A percentile compares a stretch with the other conserved stretches of the same genome.
These are phyloP conservation scores for Phialocephala subalpina DNA, from an alignment of 2,329 filamentous ascomycete species.

Conservation along the genomic window DNA sequence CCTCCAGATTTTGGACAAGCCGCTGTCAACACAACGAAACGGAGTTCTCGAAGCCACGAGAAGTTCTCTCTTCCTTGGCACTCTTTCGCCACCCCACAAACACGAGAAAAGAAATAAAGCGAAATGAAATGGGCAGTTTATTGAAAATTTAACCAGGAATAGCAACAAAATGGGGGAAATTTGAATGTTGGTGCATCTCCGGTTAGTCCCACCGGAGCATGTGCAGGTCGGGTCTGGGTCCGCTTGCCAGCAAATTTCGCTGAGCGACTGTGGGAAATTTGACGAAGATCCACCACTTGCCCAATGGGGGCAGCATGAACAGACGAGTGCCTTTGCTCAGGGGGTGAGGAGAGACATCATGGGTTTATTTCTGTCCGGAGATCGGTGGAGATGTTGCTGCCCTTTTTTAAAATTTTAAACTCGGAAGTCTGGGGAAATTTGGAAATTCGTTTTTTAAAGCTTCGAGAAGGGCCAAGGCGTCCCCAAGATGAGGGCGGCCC, in stretches of 20 bases:
- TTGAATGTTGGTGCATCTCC: too few species aligned
- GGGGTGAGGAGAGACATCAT: background rate
- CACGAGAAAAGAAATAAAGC: background rate
- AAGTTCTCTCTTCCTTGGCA: background rate
- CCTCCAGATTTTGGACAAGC: background rate
- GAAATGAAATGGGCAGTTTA: background rate
- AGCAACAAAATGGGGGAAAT: background rate
- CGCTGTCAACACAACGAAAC: background rate
- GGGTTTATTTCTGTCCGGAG: constrained; percentile 5
- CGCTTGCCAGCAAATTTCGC: constrained; percentile 19
- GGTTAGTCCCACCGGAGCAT: too few species aligned
- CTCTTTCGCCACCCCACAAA: constrained; percentile 6
- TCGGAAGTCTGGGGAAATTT: background rate
- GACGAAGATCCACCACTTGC: constrained; percentile 16
- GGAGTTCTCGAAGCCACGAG: background rate
- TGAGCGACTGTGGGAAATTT: constrained; percentile 16
- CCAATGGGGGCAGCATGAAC: constrained; percentile 11
- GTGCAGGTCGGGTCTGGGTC: background rate
- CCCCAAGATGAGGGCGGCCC: too few species aligned
- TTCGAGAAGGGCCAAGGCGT: constrained; percentile 14
- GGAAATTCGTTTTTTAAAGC: constrained; percentile 18
- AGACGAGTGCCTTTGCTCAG: background rate
- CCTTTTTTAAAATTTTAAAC: background rate
- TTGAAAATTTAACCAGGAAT: background rate
- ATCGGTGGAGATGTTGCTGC: constrained; percentile 4